A percentile compares a stretch with the other conserved stretches of the same genome.
Evolutionary conservation across 257 asterid species (phyloP).

Genomic region (Solanum medicagineum): DNA sequence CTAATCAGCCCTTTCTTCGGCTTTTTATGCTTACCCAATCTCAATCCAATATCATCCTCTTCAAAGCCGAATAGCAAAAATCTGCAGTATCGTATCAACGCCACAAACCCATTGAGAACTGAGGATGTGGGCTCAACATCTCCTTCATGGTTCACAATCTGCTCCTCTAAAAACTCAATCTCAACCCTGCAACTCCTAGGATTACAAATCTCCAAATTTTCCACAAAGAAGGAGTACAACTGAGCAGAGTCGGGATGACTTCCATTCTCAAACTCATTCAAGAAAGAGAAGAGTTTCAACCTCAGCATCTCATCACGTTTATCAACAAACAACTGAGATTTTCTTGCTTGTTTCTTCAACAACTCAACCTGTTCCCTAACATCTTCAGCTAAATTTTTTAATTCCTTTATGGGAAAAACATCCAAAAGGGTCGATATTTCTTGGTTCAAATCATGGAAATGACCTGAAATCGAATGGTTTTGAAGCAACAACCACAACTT

Average conservation of each 20-base stretch:
- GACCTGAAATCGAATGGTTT: constrained; percentile 58
- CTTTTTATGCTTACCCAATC: constrained; percentile 33
- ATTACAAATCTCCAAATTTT: constrained; percentile 39
- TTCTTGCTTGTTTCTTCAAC: constrained; percentile 51
- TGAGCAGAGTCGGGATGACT: constrained; percentile 35
- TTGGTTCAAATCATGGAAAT: constrained; percentile 74
- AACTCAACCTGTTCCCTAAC: constrained; percentile 60
- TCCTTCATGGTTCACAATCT: constrained; percentile 68
- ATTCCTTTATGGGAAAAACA: constrained; percentile 52
- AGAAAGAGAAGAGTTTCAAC: constrained; percentile 46
- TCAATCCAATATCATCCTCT: constrained; percentile 57
- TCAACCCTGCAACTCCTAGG: constrained; percentile 51
- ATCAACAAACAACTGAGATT: constrained; percentile 39
- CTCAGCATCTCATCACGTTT: constrained; percentile 47
- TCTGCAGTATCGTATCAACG: constrained; percentile 59
- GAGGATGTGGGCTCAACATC: constrained; percentile 67
- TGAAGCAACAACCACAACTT: constrained; percentile 86
- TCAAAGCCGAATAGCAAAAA: constrained; percentile 72
- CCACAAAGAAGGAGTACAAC: constrained; percentile 36
- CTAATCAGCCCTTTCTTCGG: constrained; percentile 38
- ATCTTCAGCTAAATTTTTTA: constrained; percentile 40
- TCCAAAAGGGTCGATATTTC: constrained; percentile 81
- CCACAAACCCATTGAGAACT: constrained; percentile 62
- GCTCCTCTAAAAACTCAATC: constrained; percentile 88
- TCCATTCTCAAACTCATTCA: constrained; percentile 66